These are phyloP conservation scores for Phaeodactylum tricornutum DNA, from an alignment of 108 stramenopile species.

Conservation along the genomic window DNA sequence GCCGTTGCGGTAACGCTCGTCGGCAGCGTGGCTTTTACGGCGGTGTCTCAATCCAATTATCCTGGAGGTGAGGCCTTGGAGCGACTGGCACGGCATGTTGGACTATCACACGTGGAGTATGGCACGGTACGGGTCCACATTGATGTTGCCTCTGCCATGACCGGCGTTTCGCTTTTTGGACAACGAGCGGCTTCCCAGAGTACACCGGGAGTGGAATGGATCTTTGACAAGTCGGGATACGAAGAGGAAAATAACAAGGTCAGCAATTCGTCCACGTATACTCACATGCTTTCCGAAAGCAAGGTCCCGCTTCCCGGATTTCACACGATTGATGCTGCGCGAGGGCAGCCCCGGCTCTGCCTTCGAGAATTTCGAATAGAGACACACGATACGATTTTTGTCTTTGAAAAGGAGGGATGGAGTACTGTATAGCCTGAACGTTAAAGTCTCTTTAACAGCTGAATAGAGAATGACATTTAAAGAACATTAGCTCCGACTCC, in stretches of 20 bases:
- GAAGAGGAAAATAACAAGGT: conserved; percentile 44
- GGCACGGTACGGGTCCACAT: conserved; percentile 40
- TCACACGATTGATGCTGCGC: conserved; percentile 35
- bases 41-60: conserved; percentile 66
- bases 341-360: conserved; percentile 60
- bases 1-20: conserved; percentile 29
- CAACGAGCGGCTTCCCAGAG: conserved; percentile 35
- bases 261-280: conserved; percentile 47
- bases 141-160: conserved; percentile 83
- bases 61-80: conserved; percentile 71
- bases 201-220: conserved; percentile 17
- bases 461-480: too few relatives aligned
- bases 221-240: conserved; percentile 72
- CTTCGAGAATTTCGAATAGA: conserved; percentile 26
- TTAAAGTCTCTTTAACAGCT: too few relatives aligned
- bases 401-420: conserved; percentile 29
- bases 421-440: too few relatives aligned
- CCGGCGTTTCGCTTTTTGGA: conserved; percentile 82
- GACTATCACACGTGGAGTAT: neutral
- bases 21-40: conserved; percentile 55
- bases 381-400: conserved; percentile 47
- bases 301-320: conserved; percentile 23
- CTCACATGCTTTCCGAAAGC: conserved; percentile 39
- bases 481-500: too few relatives aligned
- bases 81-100: conserved; percentile 28